These are phyloP conservation scores for Zymoseptoria crescenta DNA, from an alignment of 2,329 filamentous ascomycete species.

Conservation along the genomic window DNA sequence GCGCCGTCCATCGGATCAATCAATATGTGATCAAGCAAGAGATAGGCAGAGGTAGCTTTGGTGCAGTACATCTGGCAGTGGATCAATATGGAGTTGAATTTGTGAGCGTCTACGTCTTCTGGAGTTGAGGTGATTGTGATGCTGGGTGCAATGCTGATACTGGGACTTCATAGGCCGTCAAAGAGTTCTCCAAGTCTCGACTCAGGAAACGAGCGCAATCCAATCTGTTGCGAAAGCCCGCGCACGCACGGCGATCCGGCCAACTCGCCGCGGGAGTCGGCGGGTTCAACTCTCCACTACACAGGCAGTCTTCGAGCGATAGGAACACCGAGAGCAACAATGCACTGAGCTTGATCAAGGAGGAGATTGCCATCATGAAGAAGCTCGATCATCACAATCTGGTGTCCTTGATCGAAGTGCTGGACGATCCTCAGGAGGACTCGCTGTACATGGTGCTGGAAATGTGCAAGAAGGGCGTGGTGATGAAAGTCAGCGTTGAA, in stretches of 20 bases:
- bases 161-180: constrained; percentile 62
- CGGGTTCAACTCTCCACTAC: constrained; percentile 56
- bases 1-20: constrained; percentile 78
- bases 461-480: constrained; percentile 96
- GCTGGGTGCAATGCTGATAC: constrained; percentile 9
- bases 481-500: constrained; percentile 91
- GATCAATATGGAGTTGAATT: constrained; percentile 92
- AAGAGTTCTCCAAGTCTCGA: constrained; percentile 92
- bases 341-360: constrained; percentile 78
- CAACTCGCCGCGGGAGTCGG: constrained; percentile 40
- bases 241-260: constrained; percentile 46
- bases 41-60: constrained; percentile 94
- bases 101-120: constrained; percentile 48
- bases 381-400: constrained; percentile 92
- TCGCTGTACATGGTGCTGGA: constrained; percentile 98
- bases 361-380: constrained; percentile 99
- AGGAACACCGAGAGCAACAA: constrained; percentile 50
- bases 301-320: constrained; percentile 50
- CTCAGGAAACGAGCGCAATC: constrained; percentile 86
- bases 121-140: background rate
- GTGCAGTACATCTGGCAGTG: constrained; percentile 79
- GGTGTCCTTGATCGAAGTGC: constrained; percentile 85
- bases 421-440: constrained; percentile 92
- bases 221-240: constrained; percentile 65
- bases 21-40: constrained; percentile 92